These are phyloP conservation scores for Lactifluus pinguis DNA, from an alignment of 768 basidiomycete species.

Conservation along the genomic window DNA sequence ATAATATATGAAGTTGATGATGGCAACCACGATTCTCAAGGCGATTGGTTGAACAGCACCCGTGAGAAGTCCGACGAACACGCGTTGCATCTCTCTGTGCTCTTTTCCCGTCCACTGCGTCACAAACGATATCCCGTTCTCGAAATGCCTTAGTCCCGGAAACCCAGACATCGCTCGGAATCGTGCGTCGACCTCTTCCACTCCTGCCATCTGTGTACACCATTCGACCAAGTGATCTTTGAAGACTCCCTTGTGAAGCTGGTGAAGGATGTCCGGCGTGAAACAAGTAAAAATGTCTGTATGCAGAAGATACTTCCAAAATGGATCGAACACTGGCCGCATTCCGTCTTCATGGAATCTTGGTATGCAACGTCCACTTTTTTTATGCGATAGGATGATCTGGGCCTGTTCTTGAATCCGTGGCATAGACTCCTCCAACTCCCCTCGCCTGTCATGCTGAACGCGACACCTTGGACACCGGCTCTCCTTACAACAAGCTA, in stretches of 20 bases:
- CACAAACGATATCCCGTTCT: not conserved
- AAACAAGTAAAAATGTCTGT: constrained; percentile 17
- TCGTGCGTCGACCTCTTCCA: not conserved
- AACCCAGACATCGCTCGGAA: not conserved
- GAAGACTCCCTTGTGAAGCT: constrained; percentile 17
- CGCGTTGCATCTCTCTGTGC: not conserved
- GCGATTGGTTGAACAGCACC: not conserved
- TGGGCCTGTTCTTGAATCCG: not conserved
- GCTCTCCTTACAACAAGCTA: not conserved
- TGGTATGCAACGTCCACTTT: too few relatives aligned
- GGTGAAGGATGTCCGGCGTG: constrained; percentile 20
- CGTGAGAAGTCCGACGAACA: not conserved
- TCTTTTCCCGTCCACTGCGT: not conserved
- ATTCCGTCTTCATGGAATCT: not conserved
- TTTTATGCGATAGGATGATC: not conserved
- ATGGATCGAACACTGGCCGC: constrained; percentile 2
- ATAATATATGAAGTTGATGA: not conserved
- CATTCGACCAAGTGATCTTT: not conserved
- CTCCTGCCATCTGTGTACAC: not conserved
- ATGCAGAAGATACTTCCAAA: constrained; percentile 16
- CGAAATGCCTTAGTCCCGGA: not conserved
- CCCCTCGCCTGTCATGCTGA: not conserved
- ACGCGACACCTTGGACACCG: not conserved
- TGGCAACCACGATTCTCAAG: not conserved
- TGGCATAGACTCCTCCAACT: not conserved